Evolutionary conservation across 148 eudicot species (phyloP).

Genomic region (Simmondsia chinensis): DNA sequence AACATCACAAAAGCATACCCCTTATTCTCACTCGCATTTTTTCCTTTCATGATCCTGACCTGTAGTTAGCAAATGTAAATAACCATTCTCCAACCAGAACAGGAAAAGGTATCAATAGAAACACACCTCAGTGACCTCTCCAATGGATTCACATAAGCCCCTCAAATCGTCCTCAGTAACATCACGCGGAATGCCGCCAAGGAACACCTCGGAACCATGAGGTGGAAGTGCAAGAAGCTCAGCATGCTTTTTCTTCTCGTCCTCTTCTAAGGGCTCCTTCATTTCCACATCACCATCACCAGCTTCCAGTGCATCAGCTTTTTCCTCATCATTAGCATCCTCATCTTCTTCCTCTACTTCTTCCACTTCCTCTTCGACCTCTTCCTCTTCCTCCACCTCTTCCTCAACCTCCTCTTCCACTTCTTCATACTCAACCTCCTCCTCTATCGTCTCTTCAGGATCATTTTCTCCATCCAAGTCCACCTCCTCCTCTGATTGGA

Average conservation of each 20-base stretch:
- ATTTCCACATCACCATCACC: conserved; percentile 37
- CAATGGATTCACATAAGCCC: conserved; percentile 73
- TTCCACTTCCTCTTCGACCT: conserved; percentile 33
- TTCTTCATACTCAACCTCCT: conserved; percentile 70
- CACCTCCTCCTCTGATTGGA: conserved; percentile 50
- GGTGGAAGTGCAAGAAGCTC: conserved; percentile 93
- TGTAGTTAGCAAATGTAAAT: conserved; percentile 18
- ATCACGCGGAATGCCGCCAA: conserved; percentile 80
- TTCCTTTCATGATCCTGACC: conserved; percentile 86
- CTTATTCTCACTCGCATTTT: conserved; percentile 65
- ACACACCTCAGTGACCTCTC: conserved; percentile 75
- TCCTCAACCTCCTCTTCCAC: conserved; percentile 68
- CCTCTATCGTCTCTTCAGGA: conserved; percentile 63
- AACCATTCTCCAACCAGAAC: not conserved
- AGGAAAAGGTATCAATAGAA: conserved; percentile 7
- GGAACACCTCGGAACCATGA: conserved; percentile 89
- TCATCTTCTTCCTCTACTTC: conserved; percentile 56
- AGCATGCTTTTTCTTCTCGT: conserved; percentile 43
- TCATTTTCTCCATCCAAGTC: conserved; percentile 61
- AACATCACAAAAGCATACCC: conserved; percentile 96
- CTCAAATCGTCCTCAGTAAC: conserved; percentile 70
- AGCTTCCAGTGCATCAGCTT: conserved; percentile 11
- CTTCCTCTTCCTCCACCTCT: conserved; percentile 51
- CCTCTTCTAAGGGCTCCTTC: conserved; percentile 24
- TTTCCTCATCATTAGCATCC: conserved; percentile 34